These are phyloP conservation scores for Stagonosporopsis vannaccii DNA, from an alignment of 2,329 filamentous ascomycete genomes.

Conservation along the genomic window DNA sequence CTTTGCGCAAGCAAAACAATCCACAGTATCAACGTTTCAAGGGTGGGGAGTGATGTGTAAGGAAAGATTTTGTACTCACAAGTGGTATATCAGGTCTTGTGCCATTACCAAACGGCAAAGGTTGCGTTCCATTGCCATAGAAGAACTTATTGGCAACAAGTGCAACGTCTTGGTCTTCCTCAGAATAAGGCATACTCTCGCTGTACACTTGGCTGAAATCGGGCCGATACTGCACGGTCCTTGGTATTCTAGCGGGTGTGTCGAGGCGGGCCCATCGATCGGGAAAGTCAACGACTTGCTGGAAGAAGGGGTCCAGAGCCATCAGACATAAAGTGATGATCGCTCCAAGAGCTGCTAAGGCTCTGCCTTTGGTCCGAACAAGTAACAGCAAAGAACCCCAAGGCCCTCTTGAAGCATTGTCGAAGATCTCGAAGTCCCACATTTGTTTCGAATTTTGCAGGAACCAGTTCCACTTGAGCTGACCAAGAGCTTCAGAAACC, in stretches of 20 bases:
- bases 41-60: too few relatives aligned
- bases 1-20: too few relatives aligned
- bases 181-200: neutral
- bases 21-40: too few relatives aligned
- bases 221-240: constrained; percentile 14
- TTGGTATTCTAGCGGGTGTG: constrained; percentile 22
- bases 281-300: constrained; percentile 40
- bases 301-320: constrained; percentile 42
- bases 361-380: constrained; percentile 26
- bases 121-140: constrained; percentile 31
- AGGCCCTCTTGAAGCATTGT: constrained; percentile 40
- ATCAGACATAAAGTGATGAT: constrained; percentile 29
- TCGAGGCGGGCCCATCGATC: constrained; percentile 25
- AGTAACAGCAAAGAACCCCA: constrained; percentile 34
- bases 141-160: neutral
- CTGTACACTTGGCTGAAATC: neutral
- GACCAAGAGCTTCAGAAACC: constrained; percentile 40
- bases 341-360: constrained; percentile 34
- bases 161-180: neutral
- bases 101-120: constrained; percentile 30
- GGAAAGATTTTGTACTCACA: neutral
- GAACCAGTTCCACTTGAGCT: constrained; percentile 50
- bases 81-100: constrained; percentile 36
- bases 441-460: constrained; percentile 34
- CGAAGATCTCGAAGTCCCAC: constrained; percentile 48